phyloP scores from a whole-genome alignment of 306 rosid genomes.

The Mucuna pruriens region DNA sequence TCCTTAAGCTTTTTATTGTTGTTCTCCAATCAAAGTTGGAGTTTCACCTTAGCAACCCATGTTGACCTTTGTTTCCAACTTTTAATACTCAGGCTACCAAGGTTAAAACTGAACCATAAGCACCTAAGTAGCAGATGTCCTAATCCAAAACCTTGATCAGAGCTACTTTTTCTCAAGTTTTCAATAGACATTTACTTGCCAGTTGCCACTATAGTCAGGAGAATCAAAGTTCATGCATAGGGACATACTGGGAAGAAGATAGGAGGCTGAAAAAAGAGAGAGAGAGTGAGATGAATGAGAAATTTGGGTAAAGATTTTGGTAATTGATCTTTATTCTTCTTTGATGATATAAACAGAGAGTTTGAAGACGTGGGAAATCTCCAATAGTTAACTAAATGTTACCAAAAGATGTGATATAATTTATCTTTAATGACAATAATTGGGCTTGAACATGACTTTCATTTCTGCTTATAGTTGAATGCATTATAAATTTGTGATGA shows the following conservation, averaged over 20 bases:
- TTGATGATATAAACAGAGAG: not conserved
- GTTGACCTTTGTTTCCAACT: too few species aligned
- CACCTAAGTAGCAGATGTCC: not conserved
- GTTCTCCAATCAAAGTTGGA: too few species aligned
- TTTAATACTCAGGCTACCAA: too few species aligned
- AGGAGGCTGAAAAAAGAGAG: not conserved
- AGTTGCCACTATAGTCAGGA: too few species aligned
- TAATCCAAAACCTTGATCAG: not conserved
- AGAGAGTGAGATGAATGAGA: not conserved
- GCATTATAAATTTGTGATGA: conserved; percentile 4
- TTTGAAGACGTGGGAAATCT: not conserved
- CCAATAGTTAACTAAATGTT: not conserved
- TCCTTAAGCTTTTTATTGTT: not conserved
- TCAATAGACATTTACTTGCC: not conserved
- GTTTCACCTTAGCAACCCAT: too few species aligned
- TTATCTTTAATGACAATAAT: not conserved
- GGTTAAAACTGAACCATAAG: not conserved
- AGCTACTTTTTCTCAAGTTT: not conserved
- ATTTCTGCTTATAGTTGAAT: conserved; percentile 11
- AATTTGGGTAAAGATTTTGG: not conserved
- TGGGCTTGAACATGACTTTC: conserved; percentile 28
- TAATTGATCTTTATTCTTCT: not conserved
- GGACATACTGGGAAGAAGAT: not conserved
- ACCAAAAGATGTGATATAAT: conserved; percentile 8
- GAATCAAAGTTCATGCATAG: not conserved